Evolutionary conservation across 2,329 filamentous ascomycete species (phyloP), one percentile per base, ranked within the genome.

Genomic region (Aspergillus awamori): DNA sequence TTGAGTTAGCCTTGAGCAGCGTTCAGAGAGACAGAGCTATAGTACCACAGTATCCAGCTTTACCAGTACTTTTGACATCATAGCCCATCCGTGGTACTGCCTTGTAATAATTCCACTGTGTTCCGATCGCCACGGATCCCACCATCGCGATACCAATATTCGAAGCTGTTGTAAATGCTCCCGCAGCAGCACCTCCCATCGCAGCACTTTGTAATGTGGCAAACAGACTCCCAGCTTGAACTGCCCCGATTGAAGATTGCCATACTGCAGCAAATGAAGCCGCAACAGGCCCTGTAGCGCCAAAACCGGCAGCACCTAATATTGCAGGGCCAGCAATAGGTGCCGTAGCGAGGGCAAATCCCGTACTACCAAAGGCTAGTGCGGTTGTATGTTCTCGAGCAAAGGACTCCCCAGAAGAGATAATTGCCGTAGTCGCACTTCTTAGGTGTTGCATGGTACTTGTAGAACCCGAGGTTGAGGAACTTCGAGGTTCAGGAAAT

Each of bases 201-300:
- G 38, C 58, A 53, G 58, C 53, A 17, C 58, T 45, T 45, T 60
- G 53, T 57, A 60, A 17, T 24, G 33, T 60, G 20, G 58, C 24
- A 53, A 60, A 57, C 45, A 60, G 45, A 30, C 53, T 60, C n/a
- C 58, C 47, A 47, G 58, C 58, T 53, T 60, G 47, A 30, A 57
- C 53, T 22, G 15, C 33, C 8, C 58, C 47, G 15, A 60, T 33
- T 47, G 38, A 60, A 57, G 53, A 60, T 24, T 57, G 47, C 53
- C 47, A 60, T 26, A 28, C 45, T 36, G 47, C 47, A 60, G 53
- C 47, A 53, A 60, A 13, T 45, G 47, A 60, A 28, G 58, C 58
- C 13, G 58, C 53, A 45, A 53, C 58, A 57, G 58, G 58, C 24
- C 58, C 58, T 28, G 47, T 33, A 53, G 47, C 38, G 22, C 58